These are phyloP conservation scores for Casuarina cunninghamiana DNA, from an alignment of 306 rosid species.

Conservation along the genomic window DNA sequence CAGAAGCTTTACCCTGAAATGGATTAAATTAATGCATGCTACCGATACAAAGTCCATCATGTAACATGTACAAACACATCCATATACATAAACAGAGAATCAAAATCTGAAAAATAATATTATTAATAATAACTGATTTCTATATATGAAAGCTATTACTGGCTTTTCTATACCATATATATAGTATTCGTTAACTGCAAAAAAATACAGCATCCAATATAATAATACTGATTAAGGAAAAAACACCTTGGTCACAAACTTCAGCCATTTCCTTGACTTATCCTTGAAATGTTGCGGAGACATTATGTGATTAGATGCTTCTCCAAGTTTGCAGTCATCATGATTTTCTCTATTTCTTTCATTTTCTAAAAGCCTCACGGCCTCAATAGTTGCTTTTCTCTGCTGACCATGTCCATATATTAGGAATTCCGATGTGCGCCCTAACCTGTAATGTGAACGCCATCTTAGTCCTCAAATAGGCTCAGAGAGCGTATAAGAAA, in stretches of 20 bases:
- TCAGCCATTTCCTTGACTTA: conserved; percentile 89
- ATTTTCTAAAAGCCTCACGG: conserved; percentile 63
- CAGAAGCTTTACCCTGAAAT: conserved; percentile 90
- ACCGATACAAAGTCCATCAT: neutral
- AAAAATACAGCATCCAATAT: neutral
- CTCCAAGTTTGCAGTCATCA: conserved; percentile 39
- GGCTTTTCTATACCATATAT: neutral
- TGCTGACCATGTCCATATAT: conserved; percentile 95
- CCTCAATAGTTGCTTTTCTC: conserved; percentile 86
- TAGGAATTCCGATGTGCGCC: conserved; percentile 79
- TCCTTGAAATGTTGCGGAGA: conserved; percentile 71
- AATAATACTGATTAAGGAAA: conserved; percentile 16
- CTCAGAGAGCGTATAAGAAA: neutral
- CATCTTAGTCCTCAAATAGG: conserved; percentile 11
- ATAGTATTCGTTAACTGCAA: neutral
- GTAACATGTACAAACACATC: neutral
- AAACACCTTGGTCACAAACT: conserved; percentile 78
- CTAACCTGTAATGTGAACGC: conserved; percentile 54
- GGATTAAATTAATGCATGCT: conserved; percentile 17
- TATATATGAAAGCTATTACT: neutral
- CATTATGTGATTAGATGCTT: conserved; percentile 36
- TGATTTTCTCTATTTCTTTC: conserved; percentile 41
- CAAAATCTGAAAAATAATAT: no score
- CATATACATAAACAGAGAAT: neutral
- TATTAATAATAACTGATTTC: neutral